Evolutionary conservation across 129 eudicot species (phyloP).

Genomic region (Pseudognaphalium luteoalbum): DNA sequence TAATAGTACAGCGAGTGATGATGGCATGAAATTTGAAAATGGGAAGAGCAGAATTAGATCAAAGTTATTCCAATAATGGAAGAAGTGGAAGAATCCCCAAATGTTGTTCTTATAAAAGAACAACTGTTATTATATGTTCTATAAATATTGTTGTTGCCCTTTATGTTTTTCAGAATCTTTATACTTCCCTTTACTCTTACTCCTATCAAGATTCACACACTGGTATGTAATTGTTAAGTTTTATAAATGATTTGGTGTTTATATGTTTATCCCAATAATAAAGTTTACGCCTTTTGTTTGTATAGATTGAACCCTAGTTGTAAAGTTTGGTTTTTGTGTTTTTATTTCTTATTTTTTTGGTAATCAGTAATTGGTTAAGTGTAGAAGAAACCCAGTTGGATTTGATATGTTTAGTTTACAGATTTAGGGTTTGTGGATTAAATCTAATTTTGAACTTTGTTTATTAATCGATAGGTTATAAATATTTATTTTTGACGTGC

Average conservation of each 20-base stretch:
- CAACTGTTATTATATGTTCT: constrained; percentile 69
- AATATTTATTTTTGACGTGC: background rate
- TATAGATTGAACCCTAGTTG: background rate
- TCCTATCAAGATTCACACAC: constrained; percentile 45
- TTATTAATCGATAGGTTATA: constrained; percentile 8
- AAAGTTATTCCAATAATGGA: constrained; percentile 34
- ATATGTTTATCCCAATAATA: background rate
- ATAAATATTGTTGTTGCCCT: constrained; percentile 80
- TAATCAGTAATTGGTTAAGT: background rate
- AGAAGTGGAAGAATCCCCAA: constrained; percentile 34
- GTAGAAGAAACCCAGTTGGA: constrained; percentile 1
- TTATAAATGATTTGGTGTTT: background rate
- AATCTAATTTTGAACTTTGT: constrained; percentile 5
- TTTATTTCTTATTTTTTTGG: background rate
- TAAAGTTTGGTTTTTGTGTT: constrained; percentile 1
- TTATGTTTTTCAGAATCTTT: constrained; percentile 71
- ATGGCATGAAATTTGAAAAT: constrained; percentile 47
- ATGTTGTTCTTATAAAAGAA: constrained; percentile 84
- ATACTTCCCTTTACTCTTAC: constrained; percentile 65
- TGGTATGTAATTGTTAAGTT: constrained; percentile 32
- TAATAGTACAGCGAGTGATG: constrained; percentile 28
- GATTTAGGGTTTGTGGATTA: constrained; percentile 6
- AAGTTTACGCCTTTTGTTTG: constrained; percentile 6
- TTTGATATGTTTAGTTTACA: background rate
- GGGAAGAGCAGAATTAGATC: constrained; percentile 54